Percentiles rank a stretch among this genome's conserved stretches.
phyloP scores from a whole-genome alignment of 768 basidiomycete genomes.

The Cantharellus anzutake region DNA sequence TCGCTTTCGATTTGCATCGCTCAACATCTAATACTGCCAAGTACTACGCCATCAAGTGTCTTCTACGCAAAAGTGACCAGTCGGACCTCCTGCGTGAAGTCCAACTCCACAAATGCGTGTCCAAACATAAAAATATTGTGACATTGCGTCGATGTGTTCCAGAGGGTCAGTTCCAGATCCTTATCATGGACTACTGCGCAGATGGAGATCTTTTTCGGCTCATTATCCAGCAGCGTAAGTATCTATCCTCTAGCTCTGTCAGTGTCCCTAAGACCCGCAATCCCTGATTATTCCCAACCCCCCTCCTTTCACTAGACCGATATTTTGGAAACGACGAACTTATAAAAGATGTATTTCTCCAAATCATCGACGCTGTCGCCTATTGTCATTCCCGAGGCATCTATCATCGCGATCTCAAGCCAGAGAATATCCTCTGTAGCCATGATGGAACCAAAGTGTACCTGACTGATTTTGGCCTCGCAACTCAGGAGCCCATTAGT shows the following conservation, averaged over 20 bases:
- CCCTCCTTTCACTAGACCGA: conserved; percentile 37
- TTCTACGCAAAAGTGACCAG: conserved; percentile 45
- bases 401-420: conserved; percentile 94
- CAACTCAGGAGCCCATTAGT: conserved; percentile 21
- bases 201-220: conserved; percentile 40
- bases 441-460: conserved; percentile 49
- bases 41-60: conserved; percentile 82
- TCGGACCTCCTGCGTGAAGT: conserved; percentile 57
- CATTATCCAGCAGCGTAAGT: conserved; percentile 12
- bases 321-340: conserved; percentile 72
- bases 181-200: conserved; percentile 82
- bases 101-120: conserved; percentile 24
- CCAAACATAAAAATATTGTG: conserved; percentile 35
- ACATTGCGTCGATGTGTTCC: conserved; percentile 44
- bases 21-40: conserved; percentile 22
- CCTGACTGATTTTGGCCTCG: conserved; percentile 86
- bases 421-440: conserved; percentile 45
- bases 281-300: conserved; percentile 10
- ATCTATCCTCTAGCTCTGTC: neutral
- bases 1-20: conserved; percentile 42
- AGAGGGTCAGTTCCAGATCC: conserved; percentile 42
- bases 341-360: conserved; percentile 80
- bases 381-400: conserved; percentile 84
- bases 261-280: neutral
- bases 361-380: conserved; percentile 83